Base-by-base conservation (phyloP, 106 monocot genomes). In the Vanilla planifolia region DNA sequence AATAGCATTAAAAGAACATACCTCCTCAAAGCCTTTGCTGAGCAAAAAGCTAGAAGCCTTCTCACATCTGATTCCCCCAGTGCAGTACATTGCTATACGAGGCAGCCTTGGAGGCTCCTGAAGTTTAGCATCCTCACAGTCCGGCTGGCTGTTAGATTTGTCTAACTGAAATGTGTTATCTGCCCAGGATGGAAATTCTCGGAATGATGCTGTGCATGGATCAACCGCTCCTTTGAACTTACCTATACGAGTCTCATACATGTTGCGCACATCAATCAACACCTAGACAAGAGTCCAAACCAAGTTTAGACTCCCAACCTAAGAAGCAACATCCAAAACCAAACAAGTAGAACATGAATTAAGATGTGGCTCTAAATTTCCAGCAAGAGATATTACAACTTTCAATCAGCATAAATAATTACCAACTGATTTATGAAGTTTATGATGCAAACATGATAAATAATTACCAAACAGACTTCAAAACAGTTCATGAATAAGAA, bases 11-110 rank as follows among this genome's bases (percentile, higher is more conserved):
- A 24, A 8, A 40, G 0, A 48, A 14, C 11, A 4, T 74, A 89
- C 95, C 95, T 95, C 95, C 79, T 80, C 62, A 60, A 95, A 95
- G 44, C 95, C 95, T 80, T 86, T 84, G 45, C 83, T 68, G 28
- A 94, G 77, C 51, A 94, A 80, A 86, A 94, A 89, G 43, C 94
- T 94, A 13, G 94, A 94, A 52, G 94, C 94, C 73, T 94, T 94
- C 73, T 95, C 95, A 36, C 95, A 95, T 74, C 95, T 73, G 55
- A 95, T 90, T 63, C 95, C 90, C 48, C 95, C 90, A 1, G 95
- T 90, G 63, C 95, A 95, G 68, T 95, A 95, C 95, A 95, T 95
- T 61, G 90, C 95, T 19, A 95, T 75, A 45, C 81, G 86, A 48
- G 89, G 90, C 37, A 77, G 70, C 51, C 60, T 78, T n/a, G 48